Percentiles rank a stretch among this genome's conserved stretches.
These are phyloP conservation scores for Globisporangium perplexum DNA, from an alignment of 352 stramenopile genomes.

Conservation along the genomic window DNA sequence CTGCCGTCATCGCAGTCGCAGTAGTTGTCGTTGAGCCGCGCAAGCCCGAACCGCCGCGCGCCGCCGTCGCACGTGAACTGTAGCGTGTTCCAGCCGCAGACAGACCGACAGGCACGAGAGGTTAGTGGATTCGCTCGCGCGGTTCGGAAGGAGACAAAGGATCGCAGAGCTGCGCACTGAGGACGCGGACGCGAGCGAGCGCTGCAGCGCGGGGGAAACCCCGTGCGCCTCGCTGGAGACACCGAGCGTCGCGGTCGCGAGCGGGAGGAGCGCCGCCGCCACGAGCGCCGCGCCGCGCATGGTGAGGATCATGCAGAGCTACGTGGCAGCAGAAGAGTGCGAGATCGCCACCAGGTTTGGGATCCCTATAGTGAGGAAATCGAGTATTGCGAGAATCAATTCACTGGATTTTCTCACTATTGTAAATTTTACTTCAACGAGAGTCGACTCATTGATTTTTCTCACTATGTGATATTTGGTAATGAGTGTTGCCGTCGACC, in stretches of 20 bases:
- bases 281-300: background rate
- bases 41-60: constrained; percentile 40
- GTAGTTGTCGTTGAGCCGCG: constrained; percentile 91
- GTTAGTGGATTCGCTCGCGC: constrained; percentile 7
- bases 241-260: constrained; percentile 8
- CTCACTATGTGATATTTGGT: no score
- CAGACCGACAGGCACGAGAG: background rate
- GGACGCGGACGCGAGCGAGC: constrained; percentile 24
- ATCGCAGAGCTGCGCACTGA: constrained; percentile 36
- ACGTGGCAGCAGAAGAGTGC: background rate
- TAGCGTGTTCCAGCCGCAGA: background rate
- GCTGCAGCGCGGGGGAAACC: constrained; percentile 33
- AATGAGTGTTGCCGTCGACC: no score
- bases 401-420: no score
- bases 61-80: constrained; percentile 74
- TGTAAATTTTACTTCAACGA: no score
- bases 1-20: constrained; percentile 91
- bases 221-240: constrained; percentile 22
- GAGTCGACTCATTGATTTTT: no score
- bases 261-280: constrained; percentile 13
- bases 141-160: no score
- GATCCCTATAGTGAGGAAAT: background rate
- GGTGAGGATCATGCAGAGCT: background rate
- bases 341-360: background rate
- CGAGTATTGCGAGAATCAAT: background rate